These are phyloP conservation scores for Penicillium sp. DNA, from an alignment of 2,329 filamentous ascomycete genomes.

Conservation along the genomic window DNA sequence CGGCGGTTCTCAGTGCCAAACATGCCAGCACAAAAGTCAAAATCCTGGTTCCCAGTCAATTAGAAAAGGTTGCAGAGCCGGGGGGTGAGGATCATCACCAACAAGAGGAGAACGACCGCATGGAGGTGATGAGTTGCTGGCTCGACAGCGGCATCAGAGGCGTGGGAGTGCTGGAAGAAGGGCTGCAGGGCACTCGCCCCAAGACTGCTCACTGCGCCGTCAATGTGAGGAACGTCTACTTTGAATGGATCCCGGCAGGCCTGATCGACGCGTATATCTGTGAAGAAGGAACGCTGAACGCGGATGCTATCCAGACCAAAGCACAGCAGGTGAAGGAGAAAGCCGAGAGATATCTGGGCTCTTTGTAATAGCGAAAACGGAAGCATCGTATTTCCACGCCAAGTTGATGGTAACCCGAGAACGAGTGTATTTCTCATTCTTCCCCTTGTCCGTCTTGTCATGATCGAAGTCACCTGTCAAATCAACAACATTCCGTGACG, in stretches of 20 bases:
- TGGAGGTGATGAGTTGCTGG: constrained; percentile 55
- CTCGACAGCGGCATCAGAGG: constrained; percentile 23
- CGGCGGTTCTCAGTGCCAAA: constrained; percentile 56
- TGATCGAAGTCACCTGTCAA: no score
- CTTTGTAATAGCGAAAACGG: no score
- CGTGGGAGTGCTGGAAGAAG: constrained; percentile 20
- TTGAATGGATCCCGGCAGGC: constrained; percentile 57
- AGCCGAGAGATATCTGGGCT: constrained; percentile 23
- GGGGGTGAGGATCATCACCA: constrained; percentile 49
- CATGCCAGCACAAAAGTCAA: constrained; percentile 47
- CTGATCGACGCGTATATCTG: constrained; percentile 56
- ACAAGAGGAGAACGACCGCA: constrained; percentile 54
- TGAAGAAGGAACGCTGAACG: constrained; percentile 48
- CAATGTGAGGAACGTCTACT: constrained; percentile 51
- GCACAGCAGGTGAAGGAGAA: constrained; percentile 22
- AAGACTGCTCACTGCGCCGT: constrained; percentile 23
- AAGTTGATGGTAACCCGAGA: no score
- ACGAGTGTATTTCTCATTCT: no score
- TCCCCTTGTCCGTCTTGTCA: no score
- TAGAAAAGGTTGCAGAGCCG: constrained; percentile 59
- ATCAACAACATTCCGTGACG: no score
- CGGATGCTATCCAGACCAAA: constrained; percentile 22
- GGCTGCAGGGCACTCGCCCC: constrained; percentile 7
- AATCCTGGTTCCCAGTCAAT: constrained; percentile 57
- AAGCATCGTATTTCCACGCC: no score